These are phyloP conservation scores for Violaceomyces palustris DNA, from an alignment of 1,284 basidiomycete genomes.

Conservation along the genomic window DNA sequence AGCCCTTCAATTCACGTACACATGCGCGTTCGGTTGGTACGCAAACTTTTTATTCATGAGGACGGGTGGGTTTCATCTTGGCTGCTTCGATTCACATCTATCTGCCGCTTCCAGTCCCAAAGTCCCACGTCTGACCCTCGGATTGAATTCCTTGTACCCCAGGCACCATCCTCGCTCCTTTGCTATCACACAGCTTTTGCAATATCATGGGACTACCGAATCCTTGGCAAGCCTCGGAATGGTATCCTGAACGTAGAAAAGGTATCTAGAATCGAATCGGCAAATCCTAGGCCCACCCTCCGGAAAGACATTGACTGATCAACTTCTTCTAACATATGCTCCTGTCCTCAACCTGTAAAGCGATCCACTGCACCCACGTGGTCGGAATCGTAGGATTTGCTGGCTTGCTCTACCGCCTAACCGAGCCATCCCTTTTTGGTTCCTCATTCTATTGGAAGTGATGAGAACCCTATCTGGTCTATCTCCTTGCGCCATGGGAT, in stretches of 20 bases:
- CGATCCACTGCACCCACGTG: conserved; percentile 57
- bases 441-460: conserved; percentile 22
- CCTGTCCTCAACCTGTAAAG: conserved; percentile 42
- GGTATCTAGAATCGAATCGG: conserved; percentile 46
- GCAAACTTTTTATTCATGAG: conserved; percentile 78
- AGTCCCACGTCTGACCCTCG: background rate
- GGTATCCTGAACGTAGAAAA: conserved; percentile 53
- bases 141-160: conserved; percentile 1
- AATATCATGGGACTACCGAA: conserved; percentile 86
- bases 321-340: background rate
- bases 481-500: no score
- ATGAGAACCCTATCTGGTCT: no score
- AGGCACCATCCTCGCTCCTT: conserved; percentile 47
- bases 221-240: conserved; percentile 55
- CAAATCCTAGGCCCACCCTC: background rate
- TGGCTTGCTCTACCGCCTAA: conserved; percentile 32
- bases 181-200: conserved; percentile 71
- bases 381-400: conserved; percentile 59
- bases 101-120: background rate
- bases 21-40: conserved; percentile 85
- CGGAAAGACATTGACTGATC: background rate
- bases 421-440: conserved; percentile 12
- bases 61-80: conserved; percentile 66
- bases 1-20: conserved; percentile 75
- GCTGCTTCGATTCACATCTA: no score